Conservation (phyloP, 192 early-diverging fungal species). For the Rhizophlyctis rosea region DNA sequence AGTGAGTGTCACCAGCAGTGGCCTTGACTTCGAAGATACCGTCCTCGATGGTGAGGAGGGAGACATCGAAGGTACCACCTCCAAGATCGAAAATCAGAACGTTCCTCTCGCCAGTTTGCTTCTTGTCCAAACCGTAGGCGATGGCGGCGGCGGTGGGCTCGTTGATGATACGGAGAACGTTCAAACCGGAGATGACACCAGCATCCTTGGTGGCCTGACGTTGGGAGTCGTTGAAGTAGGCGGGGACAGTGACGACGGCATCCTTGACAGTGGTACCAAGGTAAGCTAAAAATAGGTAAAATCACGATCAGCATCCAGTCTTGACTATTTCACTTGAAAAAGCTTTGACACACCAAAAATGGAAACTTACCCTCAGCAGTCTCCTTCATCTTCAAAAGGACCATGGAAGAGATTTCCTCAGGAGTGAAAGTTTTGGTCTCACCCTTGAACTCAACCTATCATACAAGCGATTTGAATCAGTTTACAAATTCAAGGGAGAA, state of each 20-base stretch:
- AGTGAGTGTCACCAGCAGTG: slow-evolving; percentile 90
- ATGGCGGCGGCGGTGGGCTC: slow-evolving; percentile 97
- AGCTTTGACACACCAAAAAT: too few species aligned
- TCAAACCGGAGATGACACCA: slow-evolving; percentile 85
- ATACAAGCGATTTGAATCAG: too few species aligned
- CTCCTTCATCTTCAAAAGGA: slow-evolving; percentile 91
- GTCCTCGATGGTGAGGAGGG: slow-evolving; percentile 91
- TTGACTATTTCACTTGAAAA: too few species aligned
- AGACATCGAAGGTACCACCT: slow-evolving; percentile 93
- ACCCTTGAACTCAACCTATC: slow-evolving; percentile 83
- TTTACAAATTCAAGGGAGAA: too few species aligned
- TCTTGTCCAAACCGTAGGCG: slow-evolving; percentile 93
- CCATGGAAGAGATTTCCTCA: slow-evolving; percentile 90
- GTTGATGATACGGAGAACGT: slow-evolving; percentile 95
- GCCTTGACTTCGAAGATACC: slow-evolving; percentile 93
- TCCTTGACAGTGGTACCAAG: slow-evolving; percentile 75
- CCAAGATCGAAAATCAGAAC: slow-evolving; percentile 90
- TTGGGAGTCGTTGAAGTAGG: slow-evolving; percentile 92
- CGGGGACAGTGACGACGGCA: slow-evolving; percentile 91
- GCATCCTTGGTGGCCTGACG: slow-evolving; percentile 97
- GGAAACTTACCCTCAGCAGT: slow-evolving; percentile 86
- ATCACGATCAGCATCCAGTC: too few species aligned
- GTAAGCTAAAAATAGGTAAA: too few species aligned
- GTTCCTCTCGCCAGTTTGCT: slow-evolving; percentile 73
- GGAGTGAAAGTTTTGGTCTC: slow-evolving; percentile 93